Conservation (phyloP, 2,329 filamentous ascomycete species). For the Tetracladium maxilliforme region DNA sequence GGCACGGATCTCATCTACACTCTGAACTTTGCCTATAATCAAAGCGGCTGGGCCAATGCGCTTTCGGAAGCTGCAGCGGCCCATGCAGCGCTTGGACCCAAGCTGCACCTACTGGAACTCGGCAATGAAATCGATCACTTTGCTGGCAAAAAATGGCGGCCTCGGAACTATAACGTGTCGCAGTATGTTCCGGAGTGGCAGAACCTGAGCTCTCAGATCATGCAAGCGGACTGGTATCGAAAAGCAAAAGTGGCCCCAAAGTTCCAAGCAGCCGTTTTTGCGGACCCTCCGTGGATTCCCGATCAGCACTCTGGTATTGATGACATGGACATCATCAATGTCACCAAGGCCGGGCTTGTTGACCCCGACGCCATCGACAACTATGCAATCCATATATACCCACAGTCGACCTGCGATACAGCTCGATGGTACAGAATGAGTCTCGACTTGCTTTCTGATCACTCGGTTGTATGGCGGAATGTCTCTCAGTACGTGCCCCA, state of each 20-base stretch:
- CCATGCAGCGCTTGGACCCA: too few species aligned
- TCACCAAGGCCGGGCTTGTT: conserved; percentile 10
- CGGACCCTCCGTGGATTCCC: conserved; percentile 18
- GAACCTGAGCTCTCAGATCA: conserved; percentile 15
- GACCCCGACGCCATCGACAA: conserved; percentile 17
- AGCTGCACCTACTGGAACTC: too few species aligned
- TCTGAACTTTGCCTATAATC: too few species aligned
- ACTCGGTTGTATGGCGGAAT: too few species aligned
- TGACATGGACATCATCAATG: conserved; percentile 18
- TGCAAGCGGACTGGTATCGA: conserved; percentile 14
- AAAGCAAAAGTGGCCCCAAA: conserved; percentile 9
- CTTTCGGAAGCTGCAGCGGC: too few species aligned
- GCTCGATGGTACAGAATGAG: conserved; percentile 15
- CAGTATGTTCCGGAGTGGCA: conserved; percentile 17
- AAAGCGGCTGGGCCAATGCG: too few species aligned
- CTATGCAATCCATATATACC: conserved; percentile 19
- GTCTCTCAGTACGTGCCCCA: too few species aligned
- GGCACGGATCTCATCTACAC: too few species aligned
- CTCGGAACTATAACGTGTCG: too few species aligned
- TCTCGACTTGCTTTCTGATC: too few species aligned
- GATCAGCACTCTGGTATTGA: conserved; percentile 20
- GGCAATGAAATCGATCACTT: too few species aligned
- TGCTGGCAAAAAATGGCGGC: too few species aligned
- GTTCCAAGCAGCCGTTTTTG: conserved; percentile 18
- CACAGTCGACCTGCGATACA: conserved; percentile 19